phyloP scores from a whole-genome alignment of 176 grass and related monocot genomes.

The Carex cristatella region DNA sequence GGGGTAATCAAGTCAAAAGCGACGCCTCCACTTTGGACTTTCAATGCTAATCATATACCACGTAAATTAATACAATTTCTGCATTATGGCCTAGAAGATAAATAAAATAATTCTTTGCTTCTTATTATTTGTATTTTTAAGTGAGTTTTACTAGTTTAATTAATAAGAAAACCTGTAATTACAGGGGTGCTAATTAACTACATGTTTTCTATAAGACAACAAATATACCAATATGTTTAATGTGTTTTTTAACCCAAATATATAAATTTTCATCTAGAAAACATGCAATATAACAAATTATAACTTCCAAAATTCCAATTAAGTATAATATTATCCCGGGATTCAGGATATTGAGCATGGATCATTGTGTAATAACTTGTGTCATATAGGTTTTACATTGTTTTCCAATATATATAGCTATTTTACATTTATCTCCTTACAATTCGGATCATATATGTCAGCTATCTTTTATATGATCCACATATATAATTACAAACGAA shows the following conservation, averaged over 20 bases:
- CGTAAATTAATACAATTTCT: background rate
- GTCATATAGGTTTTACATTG: background rate
- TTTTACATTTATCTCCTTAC: constrained; percentile 20
- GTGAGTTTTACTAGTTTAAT: too few species aligned
- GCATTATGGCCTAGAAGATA: background rate
- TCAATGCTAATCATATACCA: background rate
- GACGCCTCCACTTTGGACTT: constrained; percentile 5
- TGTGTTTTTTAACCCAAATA: too few species aligned
- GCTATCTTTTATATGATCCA: background rate
- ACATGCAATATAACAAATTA: background rate
- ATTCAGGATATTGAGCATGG: background rate
- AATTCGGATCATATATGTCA: background rate
- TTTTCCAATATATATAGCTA: background rate
- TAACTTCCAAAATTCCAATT: background rate
- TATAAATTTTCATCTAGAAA: background rate
- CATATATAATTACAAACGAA: background rate
- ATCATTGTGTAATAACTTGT: background rate
- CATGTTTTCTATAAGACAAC: background rate
- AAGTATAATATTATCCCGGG: background rate
- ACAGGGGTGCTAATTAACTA: too few species aligned
- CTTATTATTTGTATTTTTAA: background rate
- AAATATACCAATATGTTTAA: too few species aligned
- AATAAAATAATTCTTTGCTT: background rate
- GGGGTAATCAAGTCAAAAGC: background rate
- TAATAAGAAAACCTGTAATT: background rate